These are phyloP conservation scores for Salvia rosmarinus DNA, from an alignment of 257 asterid species.

Conservation along the genomic window DNA sequence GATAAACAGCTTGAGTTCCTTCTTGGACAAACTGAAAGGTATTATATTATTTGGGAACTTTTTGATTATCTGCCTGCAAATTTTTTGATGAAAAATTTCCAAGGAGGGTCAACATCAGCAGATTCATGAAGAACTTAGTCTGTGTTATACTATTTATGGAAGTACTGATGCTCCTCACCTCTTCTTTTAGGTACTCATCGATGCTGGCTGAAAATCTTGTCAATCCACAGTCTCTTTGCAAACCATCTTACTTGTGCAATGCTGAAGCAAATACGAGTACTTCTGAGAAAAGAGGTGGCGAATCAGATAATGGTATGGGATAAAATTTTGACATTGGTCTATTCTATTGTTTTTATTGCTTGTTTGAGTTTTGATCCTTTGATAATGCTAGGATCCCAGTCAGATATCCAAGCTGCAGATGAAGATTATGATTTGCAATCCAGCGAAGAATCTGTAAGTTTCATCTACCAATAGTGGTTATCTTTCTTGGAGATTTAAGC, in stretches of 20 bases:
- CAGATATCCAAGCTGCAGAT: conserved; percentile 65
- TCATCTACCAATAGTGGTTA: conserved; percentile 19
- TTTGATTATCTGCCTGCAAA: conserved; percentile 26
- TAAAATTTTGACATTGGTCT: conserved; percentile 18
- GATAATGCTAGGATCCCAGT: conserved; percentile 68
- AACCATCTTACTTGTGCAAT: conserved; percentile 42
- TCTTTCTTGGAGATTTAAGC: conserved; percentile 15
- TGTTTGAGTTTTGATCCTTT: conserved; percentile 39
- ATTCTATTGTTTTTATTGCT: conserved; percentile 27
- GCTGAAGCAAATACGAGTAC: conserved; percentile 49
- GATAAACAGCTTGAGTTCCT: conserved; percentile 98
- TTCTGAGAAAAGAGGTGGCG: conserved; percentile 47
- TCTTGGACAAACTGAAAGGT: conserved; percentile 99
- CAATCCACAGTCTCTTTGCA: conserved; percentile 55
- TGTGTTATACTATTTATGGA: conserved; percentile 17
- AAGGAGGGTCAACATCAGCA: conserved; percentile 16
- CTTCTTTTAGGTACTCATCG: conserved; percentile 77
- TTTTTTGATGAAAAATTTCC: conserved; percentile 1
- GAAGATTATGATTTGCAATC: conserved; percentile 71
- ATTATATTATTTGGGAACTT: conserved; percentile 1
- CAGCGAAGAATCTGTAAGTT: conserved; percentile 77
- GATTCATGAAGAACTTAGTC: conserved; percentile 19
- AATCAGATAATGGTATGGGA: conserved; percentile 56
- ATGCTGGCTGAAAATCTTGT: conserved; percentile 99
- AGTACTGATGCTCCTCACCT: conserved; percentile 22